phyloP scores from a whole-genome alignment of 768 basidiomycete species.

The Boletus tomentosulus region DNA sequence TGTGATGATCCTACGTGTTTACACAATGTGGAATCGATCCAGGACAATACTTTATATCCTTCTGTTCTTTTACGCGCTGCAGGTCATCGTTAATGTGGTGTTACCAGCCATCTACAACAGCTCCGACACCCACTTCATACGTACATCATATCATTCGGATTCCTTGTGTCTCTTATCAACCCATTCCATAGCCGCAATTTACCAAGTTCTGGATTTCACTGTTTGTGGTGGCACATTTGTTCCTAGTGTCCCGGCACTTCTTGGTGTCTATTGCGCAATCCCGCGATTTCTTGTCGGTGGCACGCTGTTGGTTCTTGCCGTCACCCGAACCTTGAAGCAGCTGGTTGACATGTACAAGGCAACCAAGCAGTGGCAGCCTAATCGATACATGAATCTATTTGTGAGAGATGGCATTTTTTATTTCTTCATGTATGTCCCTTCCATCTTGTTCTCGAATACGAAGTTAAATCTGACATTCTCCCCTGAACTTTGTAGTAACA shows the following conservation, averaged over 20 bases:
- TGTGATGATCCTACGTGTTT: constrained; percentile 14
- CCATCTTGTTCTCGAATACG: too few species aligned
- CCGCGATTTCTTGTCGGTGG: constrained; percentile 2
- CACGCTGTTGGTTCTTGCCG: not conserved
- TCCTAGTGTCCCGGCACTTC: not conserved
- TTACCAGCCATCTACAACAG: not conserved
- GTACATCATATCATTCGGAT: not conserved
- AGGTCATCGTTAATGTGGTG: not conserved
- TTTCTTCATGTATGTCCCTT: constrained; percentile 8
- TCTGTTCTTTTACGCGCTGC: not conserved
- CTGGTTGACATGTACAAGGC: not conserved
- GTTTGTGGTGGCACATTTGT: not conserved
- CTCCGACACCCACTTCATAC: not conserved
- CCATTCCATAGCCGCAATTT: not conserved
- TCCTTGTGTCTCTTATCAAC: not conserved
- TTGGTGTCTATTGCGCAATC: not conserved
- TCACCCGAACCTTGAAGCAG: not conserved
- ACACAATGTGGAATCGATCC: constrained; percentile 11
- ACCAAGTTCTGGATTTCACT: not conserved
- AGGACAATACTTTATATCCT: not conserved
- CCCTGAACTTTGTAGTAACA: not conserved
- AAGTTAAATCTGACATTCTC: too few species aligned
- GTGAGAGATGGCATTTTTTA: constrained; percentile 8
- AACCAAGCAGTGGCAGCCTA: too few species aligned
- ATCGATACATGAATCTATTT: not conserved